phyloP scores from a whole-genome alignment of 306 rosid species.

The Fragaria iinumae region DNA sequence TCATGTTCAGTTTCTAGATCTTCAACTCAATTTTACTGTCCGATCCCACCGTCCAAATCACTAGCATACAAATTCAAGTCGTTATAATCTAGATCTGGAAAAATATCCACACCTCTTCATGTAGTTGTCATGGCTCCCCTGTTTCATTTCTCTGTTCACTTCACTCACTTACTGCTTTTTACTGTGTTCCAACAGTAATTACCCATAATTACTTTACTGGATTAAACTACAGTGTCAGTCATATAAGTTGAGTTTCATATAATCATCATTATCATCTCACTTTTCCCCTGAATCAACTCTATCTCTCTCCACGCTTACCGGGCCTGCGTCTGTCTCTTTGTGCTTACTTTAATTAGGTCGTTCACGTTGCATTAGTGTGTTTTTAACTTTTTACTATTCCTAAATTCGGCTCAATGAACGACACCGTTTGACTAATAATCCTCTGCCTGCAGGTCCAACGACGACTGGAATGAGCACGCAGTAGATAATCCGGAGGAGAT shows the following conservation, averaged over 20 bases:
- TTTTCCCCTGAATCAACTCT: slow-evolving; percentile 10
- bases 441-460: slow-evolving; percentile 43
- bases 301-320: slow-evolving; percentile 9
- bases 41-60: not conserved
- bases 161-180: not conserved
- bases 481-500: slow-evolving; percentile 84
- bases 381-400: not conserved
- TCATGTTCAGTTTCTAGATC: not conserved
- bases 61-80: not conserved
- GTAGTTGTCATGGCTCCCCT: not conserved
- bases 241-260: not conserved
- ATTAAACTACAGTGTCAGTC: not conserved
- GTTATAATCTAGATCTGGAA: not conserved
- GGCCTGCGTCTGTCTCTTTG: slow-evolving; percentile 8
- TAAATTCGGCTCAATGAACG: not conserved
- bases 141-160: not conserved
- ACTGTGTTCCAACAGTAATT: not conserved
- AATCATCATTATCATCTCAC: not conserved
- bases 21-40: not conserved
- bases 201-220: not conserved
- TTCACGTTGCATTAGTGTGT: slow-evolving; percentile 8
- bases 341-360: slow-evolving; percentile 13
- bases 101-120: not conserved
- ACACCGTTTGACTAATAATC: not conserved
- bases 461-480: slow-evolving; percentile 58